These are phyloP conservation scores for Papilionanthe hybrid DNA, from an alignment of 116 monocot species.

Conservation along the genomic window DNA sequence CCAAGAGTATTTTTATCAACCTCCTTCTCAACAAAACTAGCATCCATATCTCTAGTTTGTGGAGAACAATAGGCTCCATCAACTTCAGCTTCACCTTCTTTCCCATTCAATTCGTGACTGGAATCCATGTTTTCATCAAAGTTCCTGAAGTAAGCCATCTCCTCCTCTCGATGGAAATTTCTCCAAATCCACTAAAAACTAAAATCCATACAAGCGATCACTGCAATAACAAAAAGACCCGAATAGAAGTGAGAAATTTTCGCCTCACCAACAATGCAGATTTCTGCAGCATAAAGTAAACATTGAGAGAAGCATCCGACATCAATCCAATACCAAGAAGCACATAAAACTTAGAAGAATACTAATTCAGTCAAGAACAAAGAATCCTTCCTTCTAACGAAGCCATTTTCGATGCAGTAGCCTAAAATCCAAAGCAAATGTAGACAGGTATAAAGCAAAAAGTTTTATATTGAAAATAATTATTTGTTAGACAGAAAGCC, in stretches of 20 bases:
- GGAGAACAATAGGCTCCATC: constrained; percentile 25
- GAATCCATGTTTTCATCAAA: constrained; percentile 43
- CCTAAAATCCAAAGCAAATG: constrained; percentile 1
- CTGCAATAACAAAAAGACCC: constrained; percentile 11
- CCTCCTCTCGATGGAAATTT: constrained; percentile 17
- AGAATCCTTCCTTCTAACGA: background rate
- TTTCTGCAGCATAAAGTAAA: background rate
- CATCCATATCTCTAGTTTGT: constrained; percentile 39
- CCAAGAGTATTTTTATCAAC: constrained; percentile 41
- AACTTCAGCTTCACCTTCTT: constrained; percentile 42
- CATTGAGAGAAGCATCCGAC: background rate
- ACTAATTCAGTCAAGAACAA: constrained; percentile 1
- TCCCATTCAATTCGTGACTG: constrained; percentile 71
- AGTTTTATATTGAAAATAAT: background rate
- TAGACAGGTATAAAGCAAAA: background rate
- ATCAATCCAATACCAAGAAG: background rate
- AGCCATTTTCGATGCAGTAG: background rate
- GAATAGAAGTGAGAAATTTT: background rate
- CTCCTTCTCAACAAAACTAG: constrained; percentile 42
- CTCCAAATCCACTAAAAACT: background rate
- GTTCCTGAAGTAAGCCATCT: constrained; percentile 70
- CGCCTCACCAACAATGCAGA: background rate
- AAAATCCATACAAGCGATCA: background rate
- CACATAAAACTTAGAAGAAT: background rate
- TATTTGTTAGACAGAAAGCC: background rate